Evolutionary conservation across 306 rosid species (phyloP).

Genomic region (Hippophae rhamnoides): DNA sequence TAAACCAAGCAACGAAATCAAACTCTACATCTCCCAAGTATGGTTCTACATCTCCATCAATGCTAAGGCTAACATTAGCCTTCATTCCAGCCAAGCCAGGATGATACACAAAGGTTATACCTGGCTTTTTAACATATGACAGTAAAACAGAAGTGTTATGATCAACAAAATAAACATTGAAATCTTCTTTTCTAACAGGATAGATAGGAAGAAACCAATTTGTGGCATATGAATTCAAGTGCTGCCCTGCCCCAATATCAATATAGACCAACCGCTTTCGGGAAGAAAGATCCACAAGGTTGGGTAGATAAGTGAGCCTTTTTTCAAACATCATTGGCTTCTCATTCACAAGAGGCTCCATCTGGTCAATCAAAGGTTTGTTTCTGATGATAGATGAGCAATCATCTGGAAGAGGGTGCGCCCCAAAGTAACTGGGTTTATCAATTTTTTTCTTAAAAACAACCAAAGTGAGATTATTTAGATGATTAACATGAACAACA

Average conservation of each 20-base stretch:
- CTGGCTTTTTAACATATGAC: constrained; percentile 53
- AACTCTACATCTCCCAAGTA: constrained; percentile 51
- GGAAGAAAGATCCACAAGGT: constrained; percentile 37
- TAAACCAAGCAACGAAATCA: constrained; percentile 74
- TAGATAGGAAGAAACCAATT: constrained; percentile 63
- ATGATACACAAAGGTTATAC: constrained; percentile 79
- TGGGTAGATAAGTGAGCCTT: constrained; percentile 43
- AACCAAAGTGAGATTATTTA: constrained; percentile 40
- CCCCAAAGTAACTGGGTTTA: constrained; percentile 26
- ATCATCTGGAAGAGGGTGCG: constrained; percentile 35
- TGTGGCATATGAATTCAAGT: constrained; percentile 20
- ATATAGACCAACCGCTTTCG: constrained; percentile 52
- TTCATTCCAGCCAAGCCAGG: constrained; percentile 55
- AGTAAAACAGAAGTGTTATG: constrained; percentile 56
- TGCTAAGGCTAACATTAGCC: not conserved
- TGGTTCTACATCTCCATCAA: constrained; percentile 37
- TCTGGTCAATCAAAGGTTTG: constrained; percentile 36
- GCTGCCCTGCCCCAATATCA: constrained; percentile 57
- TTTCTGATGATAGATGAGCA: constrained; percentile 43
- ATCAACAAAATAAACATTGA: constrained; percentile 66
- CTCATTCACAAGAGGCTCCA: constrained; percentile 63
- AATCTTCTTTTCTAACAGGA: constrained; percentile 48
- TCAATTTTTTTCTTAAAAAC: constrained; percentile 64
- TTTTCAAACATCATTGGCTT: constrained; percentile 18
- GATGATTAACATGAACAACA: constrained; percentile 47